These are phyloP conservation scores for Phytophthora melonis DNA, from an alignment of 352 stramenopile species.

Conservation along the genomic window DNA sequence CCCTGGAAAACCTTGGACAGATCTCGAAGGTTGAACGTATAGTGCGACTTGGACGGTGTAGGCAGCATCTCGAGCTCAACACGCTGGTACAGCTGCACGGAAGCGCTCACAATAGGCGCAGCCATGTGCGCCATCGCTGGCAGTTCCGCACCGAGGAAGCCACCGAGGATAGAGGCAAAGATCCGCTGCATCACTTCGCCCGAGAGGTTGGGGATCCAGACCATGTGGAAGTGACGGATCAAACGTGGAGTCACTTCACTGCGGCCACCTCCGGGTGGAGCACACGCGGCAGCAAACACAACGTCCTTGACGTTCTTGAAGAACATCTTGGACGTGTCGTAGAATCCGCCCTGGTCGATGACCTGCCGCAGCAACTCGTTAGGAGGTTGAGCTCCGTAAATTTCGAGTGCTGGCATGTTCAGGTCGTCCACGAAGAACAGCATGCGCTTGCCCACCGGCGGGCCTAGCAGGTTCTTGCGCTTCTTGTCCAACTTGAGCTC, in stretches of 20 bases:
- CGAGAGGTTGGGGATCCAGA: constrained; percentile 92
- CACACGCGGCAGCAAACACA: constrained; percentile 85
- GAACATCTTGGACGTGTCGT: constrained; percentile 95
- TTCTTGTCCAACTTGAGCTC: constrained; percentile 89
- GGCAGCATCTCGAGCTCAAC: constrained; percentile 92
- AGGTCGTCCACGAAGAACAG: constrained; percentile 93
- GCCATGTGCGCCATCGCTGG: constrained; percentile 80
- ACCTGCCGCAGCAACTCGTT: constrained; percentile 94
- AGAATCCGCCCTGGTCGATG: constrained; percentile 91
- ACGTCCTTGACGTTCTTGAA: constrained; percentile 93
- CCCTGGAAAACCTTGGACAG: constrained; percentile 95
- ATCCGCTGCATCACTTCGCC: constrained; percentile 88
- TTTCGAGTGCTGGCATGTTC: constrained; percentile 94
- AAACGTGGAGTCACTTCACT: constrained; percentile 90
- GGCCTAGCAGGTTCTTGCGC: constrained; percentile 82
- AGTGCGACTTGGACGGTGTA: constrained; percentile 93
- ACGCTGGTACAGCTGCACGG: constrained; percentile 88
- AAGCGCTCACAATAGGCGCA: constrained; percentile 85
- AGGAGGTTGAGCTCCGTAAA: constrained; percentile 93
- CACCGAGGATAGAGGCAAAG: constrained; percentile 91
- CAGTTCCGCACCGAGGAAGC: constrained; percentile 81
- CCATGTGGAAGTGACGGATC: constrained; percentile 92
- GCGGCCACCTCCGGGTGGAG: constrained; percentile 86
- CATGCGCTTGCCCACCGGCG: constrained; percentile 82
- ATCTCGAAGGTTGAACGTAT: constrained; percentile 96